These are phyloP conservation scores for Dentipellis fragilis DNA, from an alignment of 768 basidiomycete species.

Conservation along the genomic window DNA sequence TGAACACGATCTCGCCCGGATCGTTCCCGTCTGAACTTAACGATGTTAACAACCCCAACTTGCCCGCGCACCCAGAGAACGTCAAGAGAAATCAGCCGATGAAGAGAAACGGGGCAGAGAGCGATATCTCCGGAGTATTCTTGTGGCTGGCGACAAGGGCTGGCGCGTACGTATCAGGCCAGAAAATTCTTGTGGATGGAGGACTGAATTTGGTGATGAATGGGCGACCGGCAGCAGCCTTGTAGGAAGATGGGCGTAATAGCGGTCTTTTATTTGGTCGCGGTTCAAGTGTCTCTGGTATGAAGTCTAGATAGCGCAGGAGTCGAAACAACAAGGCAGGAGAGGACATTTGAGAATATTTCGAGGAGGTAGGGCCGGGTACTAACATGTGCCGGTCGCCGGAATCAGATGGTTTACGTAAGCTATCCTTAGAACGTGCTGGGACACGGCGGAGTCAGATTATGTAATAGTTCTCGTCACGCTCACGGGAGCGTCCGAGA, in stretches of 20 bases:
- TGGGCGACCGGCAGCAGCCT: not conserved
- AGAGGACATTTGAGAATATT: no score
- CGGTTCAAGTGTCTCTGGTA: not conserved
- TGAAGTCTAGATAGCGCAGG: not conserved
- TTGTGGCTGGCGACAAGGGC: constrained; percentile 68
- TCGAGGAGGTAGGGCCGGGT: no score
- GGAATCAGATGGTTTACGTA: no score
- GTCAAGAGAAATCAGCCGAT: constrained; percentile 42
- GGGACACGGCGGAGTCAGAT: no score
- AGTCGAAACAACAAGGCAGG: no score
- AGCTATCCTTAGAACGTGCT: no score
- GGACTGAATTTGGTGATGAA: constrained; percentile 35
- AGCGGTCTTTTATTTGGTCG: not conserved
- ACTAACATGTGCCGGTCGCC: no score
- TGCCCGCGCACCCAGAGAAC: constrained; percentile 26
- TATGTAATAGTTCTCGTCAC: no score
- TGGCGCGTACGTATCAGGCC: constrained; percentile 69
- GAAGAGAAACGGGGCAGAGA: constrained; percentile 42
- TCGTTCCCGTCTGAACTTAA: not conserved
- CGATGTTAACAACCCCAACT: constrained; percentile 21
- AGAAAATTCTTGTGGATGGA: constrained; percentile 63
- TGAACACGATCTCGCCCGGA: not conserved
- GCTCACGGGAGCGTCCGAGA: no score
- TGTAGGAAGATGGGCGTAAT: not conserved
- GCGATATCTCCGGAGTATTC: constrained; percentile 69